phyloP scores from a whole-genome alignment of 768 basidiomycete species.

The Favolaschia claudopus region DNA sequence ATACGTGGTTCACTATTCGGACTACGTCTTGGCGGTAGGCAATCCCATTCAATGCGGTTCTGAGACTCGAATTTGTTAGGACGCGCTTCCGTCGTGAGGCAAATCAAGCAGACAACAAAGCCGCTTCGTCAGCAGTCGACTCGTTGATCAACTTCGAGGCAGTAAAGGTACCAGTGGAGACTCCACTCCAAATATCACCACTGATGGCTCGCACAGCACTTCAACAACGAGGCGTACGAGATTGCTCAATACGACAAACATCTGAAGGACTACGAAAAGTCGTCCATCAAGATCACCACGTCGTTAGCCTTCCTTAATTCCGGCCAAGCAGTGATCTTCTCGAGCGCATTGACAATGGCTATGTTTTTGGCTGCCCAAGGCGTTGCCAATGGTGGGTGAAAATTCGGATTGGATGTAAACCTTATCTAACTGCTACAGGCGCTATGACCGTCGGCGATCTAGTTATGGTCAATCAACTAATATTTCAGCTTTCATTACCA shows the following conservation, averaged over 20 bases:
- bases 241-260: conserved; percentile 92
- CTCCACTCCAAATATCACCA: conserved; percentile 6
- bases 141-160: conserved; percentile 98
- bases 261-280: conserved; percentile 85
- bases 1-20: conserved; percentile 96
- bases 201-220: conserved; percentile 79
- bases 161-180: conserved; percentile 75
- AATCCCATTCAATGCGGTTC: not conserved
- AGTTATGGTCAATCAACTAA: conserved; percentile 98
- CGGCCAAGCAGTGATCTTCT: conserved; percentile 97
- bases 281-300: conserved; percentile 94
- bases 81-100: conserved; percentile 94
- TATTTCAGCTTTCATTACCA: conserved; percentile 95
- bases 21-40: conserved; percentile 95
- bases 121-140: conserved; percentile 92
- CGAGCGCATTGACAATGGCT: conserved; percentile 88
- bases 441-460: conserved; percentile 98
- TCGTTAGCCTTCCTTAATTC: conserved; percentile 94
- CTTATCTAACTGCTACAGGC: conserved; percentile 52
- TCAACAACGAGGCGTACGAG: conserved; percentile 96
- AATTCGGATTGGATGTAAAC: not conserved
- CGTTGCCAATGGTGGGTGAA: conserved; percentile 78
- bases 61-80: conserved; percentile 46
- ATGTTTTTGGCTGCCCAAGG: conserved; percentile 98
- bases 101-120: conserved; percentile 96